Conservation (phyloP, 306 rosid genomes). For the Medicago ruthenica region DNA sequence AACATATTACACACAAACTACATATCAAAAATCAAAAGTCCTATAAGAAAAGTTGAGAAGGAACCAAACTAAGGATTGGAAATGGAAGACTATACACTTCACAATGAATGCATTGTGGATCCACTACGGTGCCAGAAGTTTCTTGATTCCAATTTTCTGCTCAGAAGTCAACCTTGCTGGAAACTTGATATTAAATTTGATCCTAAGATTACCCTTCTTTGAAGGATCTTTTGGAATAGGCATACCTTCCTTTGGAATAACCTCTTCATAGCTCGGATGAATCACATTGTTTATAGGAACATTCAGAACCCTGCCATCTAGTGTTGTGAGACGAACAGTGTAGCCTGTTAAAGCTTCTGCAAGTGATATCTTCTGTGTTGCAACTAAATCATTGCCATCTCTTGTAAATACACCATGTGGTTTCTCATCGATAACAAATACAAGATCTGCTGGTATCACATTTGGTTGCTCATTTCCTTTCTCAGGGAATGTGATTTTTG, state of each 20-base stretch:
- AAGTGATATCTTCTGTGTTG: conserved; percentile 41
- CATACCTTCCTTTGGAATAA: conserved; percentile 44
- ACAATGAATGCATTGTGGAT: background rate
- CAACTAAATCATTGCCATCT: conserved; percentile 45
- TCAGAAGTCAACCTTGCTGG: conserved; percentile 42
- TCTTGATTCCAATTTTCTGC: conserved; percentile 43
- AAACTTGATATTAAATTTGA: conserved; percentile 43
- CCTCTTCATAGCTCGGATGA: conserved; percentile 44
- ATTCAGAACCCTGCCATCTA: conserved; percentile 40
- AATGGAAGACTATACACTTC: background rate
- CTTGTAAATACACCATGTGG: conserved; percentile 38
- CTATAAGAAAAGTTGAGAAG: background rate
- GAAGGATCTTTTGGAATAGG: conserved; percentile 47
- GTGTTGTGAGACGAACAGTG: conserved; percentile 40
- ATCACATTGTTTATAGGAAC: conserved; percentile 42
- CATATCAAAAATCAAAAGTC: conserved; percentile 12
- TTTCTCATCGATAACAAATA: conserved; percentile 40
- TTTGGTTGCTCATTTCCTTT: conserved; percentile 49
- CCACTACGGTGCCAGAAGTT: conserved; percentile 33
- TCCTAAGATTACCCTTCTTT: conserved; percentile 46
- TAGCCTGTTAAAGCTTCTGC: conserved; percentile 43
- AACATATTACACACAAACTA: background rate
- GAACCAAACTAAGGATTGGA: no score
- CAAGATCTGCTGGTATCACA: conserved; percentile 41
- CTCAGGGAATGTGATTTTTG: conserved; percentile 42